Base-by-base conservation (phyloP, 108 stramenopile genomes). In the Skeletonema costatum region DNA sequence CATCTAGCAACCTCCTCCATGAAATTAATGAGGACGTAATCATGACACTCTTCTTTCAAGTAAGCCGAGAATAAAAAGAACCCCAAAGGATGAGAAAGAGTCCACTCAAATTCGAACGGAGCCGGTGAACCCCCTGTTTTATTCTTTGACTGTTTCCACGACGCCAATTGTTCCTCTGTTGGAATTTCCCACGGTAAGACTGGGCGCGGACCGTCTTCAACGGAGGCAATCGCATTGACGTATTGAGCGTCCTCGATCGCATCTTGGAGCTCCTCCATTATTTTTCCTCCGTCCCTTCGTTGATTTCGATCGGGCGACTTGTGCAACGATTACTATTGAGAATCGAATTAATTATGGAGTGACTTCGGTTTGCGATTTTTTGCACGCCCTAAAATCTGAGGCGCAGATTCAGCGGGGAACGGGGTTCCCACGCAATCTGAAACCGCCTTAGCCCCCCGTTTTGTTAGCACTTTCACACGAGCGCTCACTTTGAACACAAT, bases 161-260 rank as follows among this genome's bases (percentile, higher is more conserved):
- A 21, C 4, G 67, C 77, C 29, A 93, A 62, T 74, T 93, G 73
- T 38, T 87, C 88, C 42, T 88, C 89, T 3, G 75, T 87, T 12
- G 92, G 93, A 35, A 83, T 86, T 63, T 90, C 85, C 93, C 93
- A 93, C 2, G 89, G 68, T 46, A 91, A 42, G 7, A 93, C 87
- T 50, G 93, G 93, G 32, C 88, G 84, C 1, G 93, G 93, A 56
- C 93, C 93, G 53, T 91, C 90, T 58, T 90, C 90, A 60, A 87
- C 89, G 19, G 86, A 81, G 2, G 89, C 60, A 64, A 95, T 92
- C n/a, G 92, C 94, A 66, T 87, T 92, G 32, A 95, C 91, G 74
- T 95, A 95, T 63, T 93, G 92, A 16, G 94, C 94, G 73, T 95
- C 94, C 70, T 95, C 94, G 63, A 95, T 92, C 65, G 94, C 94